Conservation (phyloP, 305 asterid species). For the Caryopteris hybrid region DNA sequence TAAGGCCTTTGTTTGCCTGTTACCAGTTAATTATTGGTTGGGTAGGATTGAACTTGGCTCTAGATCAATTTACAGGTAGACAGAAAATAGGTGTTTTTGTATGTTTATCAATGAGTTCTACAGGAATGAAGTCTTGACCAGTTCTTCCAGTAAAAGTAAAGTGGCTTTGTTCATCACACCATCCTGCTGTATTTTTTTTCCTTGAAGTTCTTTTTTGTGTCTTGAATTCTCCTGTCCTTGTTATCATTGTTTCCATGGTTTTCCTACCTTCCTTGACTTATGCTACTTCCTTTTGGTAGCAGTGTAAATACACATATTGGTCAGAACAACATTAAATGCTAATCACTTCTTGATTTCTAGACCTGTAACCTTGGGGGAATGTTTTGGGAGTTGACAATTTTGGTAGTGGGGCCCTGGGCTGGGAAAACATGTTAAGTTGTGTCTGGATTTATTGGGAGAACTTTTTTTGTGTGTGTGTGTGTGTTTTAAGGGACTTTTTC, state of each 20-base stretch:
- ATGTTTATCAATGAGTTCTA: neutral
- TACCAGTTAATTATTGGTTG: neutral
- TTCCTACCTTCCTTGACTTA: neutral
- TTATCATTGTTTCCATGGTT: neutral
- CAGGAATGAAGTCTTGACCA: neutral
- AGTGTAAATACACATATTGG: neutral
- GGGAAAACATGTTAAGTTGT: neutral
- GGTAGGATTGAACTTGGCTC: neutral
- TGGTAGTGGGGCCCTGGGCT: neutral
- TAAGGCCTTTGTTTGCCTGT: neutral
- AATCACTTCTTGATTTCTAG: neutral
- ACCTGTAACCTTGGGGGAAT: neutral
- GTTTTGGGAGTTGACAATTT: neutral
- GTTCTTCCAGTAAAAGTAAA: neutral
- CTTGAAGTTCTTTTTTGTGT: neutral
- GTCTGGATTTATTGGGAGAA: neutral
- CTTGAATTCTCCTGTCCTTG: neutral
- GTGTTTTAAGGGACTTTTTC: no score
- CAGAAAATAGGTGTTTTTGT: neutral
- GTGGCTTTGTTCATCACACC: neutral
- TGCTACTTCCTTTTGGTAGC: neutral
- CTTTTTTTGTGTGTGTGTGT: no score
- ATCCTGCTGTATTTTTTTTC: neutral
- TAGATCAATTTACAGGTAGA: neutral
- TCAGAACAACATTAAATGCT: neutral